A percentile compares a stretch with the other conserved stretches of the same genome.
These are phyloP conservation scores for Yarrowia sp. DNA, from an alignment of 805 yeast species.

Conservation along the genomic window DNA sequence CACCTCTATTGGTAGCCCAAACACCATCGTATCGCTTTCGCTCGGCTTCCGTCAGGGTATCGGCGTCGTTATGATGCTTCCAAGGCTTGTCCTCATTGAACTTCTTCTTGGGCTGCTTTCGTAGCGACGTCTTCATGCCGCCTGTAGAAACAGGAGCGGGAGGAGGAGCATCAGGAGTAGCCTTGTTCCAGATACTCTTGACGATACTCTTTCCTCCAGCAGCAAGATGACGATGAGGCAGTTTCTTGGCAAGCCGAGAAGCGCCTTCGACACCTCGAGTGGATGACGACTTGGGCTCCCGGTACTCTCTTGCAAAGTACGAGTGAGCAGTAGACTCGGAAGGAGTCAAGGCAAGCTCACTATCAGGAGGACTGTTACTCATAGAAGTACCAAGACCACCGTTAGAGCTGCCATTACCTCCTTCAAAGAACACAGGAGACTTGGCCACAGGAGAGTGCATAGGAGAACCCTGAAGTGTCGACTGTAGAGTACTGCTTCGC, in stretches of 20 bases:
- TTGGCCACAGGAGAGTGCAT: not conserved
- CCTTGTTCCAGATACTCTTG: conserved; percentile 9
- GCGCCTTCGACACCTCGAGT: not conserved
- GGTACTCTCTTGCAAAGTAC: conserved; percentile 12
- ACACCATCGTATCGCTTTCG: conserved; percentile 88
- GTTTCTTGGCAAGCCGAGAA: conserved; percentile 2
- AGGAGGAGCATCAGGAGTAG: conserved; percentile 6
- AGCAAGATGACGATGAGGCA: conserved; percentile 9
- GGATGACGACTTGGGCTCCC: not conserved
- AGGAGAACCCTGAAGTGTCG: conserved; percentile 3
- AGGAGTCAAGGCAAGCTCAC: conserved; percentile 12
- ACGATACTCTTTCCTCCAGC: conserved; percentile 18
- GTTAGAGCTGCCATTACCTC: not conserved
- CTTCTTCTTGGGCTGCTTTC: conserved; percentile 44
- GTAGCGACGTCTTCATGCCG: conserved; percentile 34
- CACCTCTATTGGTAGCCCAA: conserved; percentile 86
- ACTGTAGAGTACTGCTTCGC: not conserved
- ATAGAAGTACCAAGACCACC: not conserved
- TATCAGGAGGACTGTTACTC: not conserved
- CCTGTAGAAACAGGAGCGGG: conserved; percentile 3
- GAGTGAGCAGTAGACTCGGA: conserved; percentile 20
- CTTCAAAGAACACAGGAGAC: conserved; percentile 17
- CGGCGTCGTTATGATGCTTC: conserved; percentile 73
- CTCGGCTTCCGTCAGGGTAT: conserved; percentile 52
- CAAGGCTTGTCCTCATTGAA: conserved; percentile 92